Base-by-base conservation (phyloP, 108 stramenopile species). In the Conticribra weissflogii region DNA sequence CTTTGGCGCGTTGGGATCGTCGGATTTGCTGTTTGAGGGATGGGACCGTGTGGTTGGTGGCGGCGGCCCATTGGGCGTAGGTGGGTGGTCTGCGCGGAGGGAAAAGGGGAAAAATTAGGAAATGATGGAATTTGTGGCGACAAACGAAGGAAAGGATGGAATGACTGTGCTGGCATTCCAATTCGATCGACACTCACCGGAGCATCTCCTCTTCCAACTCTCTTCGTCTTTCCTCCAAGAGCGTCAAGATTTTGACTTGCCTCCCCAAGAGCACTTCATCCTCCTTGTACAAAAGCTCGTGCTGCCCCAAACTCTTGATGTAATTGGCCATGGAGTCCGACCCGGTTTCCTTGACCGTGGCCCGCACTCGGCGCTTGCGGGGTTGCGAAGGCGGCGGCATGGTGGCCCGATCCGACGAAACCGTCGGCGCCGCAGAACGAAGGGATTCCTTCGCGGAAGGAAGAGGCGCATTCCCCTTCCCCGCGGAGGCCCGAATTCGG, bases 1-100 rank as follows among this genome's bases (percentile, higher is more conserved):
- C 79, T 75, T 85, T 87, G 71, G 86, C 84, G n/a, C 67, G 59
- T 59, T 85, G 86, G 22, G 83, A 84, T 36, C 80, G 74, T 3
- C 83, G 74, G 30, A 87, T 83, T 73, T 87, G 86, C 45, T 73
- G 71, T 58, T 80, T 83, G 44, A 87, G 74, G 19, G 76, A 63
- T 12, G 80, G 75, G 12, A 85, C 85, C 3, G 85, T 71, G 49
- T 71, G 70, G 27, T 81, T 64, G 24, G 82, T 64, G n/a, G 59
- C 74, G 24, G 61, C 64, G 28, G 85, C 81, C 85, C 85, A 85
- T 63, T 83, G 65, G 14, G 63, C 67, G 63, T 81, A 85, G 4
- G 85, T 85, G 23, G 85, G 85, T 25, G 85, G 68, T n/a, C 83
- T 84, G 61, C 19, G 44, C 3, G 16, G 32, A 55, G 30, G 22